These are phyloP conservation scores for Acanthamoeba rhysodes DNA, from an alignment of 208 protist species.

Conservation along the genomic window DNA sequence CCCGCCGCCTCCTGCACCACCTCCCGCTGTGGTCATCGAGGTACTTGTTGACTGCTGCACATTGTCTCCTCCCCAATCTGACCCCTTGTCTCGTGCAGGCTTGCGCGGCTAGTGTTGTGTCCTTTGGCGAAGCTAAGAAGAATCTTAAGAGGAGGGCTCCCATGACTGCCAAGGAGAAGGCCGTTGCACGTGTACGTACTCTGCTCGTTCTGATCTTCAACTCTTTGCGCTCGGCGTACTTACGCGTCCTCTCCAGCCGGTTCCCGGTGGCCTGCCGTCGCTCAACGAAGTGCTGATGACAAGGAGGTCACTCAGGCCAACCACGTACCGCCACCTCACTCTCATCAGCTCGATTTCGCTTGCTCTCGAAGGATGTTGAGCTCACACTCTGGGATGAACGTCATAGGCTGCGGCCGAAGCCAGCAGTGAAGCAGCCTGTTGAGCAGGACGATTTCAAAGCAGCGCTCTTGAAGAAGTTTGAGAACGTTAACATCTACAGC, in stretches of 20 bases:
- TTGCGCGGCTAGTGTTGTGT: neutral
- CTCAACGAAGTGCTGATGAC: neutral
- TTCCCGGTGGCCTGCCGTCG: neutral
- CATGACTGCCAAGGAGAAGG: neutral
- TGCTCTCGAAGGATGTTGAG: neutral
- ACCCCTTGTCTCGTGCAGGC: neutral
- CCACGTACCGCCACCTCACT: neutral
- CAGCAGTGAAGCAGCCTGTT: neutral
- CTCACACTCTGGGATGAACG: neutral
- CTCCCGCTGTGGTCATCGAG: neutral
- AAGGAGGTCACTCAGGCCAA: neutral
- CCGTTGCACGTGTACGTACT: neutral
- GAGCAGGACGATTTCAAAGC: neutral
- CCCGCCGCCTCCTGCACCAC: neutral
- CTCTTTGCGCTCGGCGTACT: neutral
- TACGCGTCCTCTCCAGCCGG: neutral
- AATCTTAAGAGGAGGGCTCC: slow-evolving; percentile 26
- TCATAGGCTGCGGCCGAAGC: neutral
- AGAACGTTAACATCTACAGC: slow-evolving; percentile 55
- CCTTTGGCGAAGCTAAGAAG: neutral
- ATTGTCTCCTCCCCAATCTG: neutral
- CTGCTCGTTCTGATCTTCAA: neutral
- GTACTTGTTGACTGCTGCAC: neutral
- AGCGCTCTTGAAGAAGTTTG: slow-evolving; percentile 29
- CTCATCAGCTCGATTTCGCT: neutral